Conservation (phyloP, 2,329 filamentous ascomycete genomes). For the Ophidiomyces ophidiicola region DNA sequence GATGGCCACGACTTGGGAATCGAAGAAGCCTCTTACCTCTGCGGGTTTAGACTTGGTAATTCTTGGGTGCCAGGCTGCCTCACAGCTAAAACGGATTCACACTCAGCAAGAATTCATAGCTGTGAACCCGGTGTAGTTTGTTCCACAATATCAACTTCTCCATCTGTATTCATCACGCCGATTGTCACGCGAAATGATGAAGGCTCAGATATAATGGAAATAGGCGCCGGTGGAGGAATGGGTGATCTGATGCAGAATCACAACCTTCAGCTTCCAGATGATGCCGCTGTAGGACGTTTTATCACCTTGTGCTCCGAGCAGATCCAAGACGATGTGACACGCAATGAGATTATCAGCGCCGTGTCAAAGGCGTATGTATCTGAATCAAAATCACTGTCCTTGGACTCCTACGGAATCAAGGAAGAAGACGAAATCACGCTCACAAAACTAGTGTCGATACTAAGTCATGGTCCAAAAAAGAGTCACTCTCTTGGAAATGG, state of each 20-base stretch:
- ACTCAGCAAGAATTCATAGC: conserved; percentile 59
- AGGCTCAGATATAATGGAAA: conserved; percentile 55
- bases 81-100: conserved; percentile 42
- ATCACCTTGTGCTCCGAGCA: conserved; percentile 39
- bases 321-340: conserved; percentile 22
- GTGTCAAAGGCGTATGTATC: conserved; percentile 26
- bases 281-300: conserved; percentile 40
- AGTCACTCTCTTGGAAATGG: background rate
- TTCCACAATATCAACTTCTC: conserved; percentile 30
- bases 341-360: conserved; percentile 22
- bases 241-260: conserved; percentile 59
- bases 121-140: conserved; percentile 58
- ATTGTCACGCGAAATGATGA: conserved; percentile 50
- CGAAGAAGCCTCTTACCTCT: conserved; percentile 54
- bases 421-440: conserved; percentile 29
- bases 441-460: conserved; percentile 24
- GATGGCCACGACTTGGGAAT: conserved; percentile 32
- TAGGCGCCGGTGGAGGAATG: conserved; percentile 66
- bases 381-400: conserved; percentile 25
- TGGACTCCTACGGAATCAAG: conserved; percentile 29
- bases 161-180: conserved; percentile 64
- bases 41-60: conserved; percentile 66
- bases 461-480: conserved; percentile 19
- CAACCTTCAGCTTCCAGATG: conserved; percentile 50
- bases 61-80: conserved; percentile 56